These are phyloP conservation scores for Trametes sp. DNA, from an alignment of 1,284 basidiomycete genomes.

Conservation along the genomic window DNA sequence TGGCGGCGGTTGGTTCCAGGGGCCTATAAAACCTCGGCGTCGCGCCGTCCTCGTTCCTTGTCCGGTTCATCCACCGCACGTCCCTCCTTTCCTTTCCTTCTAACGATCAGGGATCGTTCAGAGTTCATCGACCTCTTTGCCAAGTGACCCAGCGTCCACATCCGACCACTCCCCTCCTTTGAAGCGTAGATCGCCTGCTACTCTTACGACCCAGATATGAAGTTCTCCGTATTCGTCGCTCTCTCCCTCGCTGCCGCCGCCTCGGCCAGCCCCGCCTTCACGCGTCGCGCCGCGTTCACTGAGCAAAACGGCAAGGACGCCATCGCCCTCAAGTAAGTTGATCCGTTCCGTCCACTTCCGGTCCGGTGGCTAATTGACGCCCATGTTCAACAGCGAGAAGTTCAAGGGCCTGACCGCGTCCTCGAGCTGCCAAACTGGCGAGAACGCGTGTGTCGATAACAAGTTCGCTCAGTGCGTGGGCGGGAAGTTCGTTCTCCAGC, in stretches of 20 bases:
- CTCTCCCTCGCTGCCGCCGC: conserved; percentile 45
- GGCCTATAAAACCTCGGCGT: conserved; percentile 18
- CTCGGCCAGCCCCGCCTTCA: conserved; percentile 47
- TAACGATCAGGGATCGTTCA: conserved; percentile 39
- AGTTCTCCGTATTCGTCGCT: conserved; percentile 34
- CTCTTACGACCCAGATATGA: conserved; percentile 37
- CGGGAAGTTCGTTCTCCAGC: conserved; percentile 50
- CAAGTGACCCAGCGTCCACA: conserved; percentile 36
- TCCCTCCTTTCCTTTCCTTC: conserved; percentile 13
- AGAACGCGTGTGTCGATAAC: conserved; percentile 44
- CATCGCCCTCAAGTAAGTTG: conserved; percentile 57
- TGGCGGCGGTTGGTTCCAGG: conserved; percentile 9
- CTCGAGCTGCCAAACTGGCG: conserved; percentile 52
- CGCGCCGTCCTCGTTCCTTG: conserved; percentile 17
- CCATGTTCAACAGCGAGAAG: conserved; percentile 47
- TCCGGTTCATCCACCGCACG: conserved; percentile 25
- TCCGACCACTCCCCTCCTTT: conserved; percentile 20
- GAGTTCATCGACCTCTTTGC: conserved; percentile 29
- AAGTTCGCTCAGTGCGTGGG: conserved; percentile 53
- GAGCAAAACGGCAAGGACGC: conserved; percentile 62
- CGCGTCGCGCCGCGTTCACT: conserved; percentile 47
- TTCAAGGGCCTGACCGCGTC: conserved; percentile 50
- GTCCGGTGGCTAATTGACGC: conserved; percentile 13
- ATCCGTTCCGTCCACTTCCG: conserved; percentile 3
- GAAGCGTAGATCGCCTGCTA: conserved; percentile 29